These are phyloP conservation scores for Antrodiella citrinella DNA, from an alignment of 768 basidiomycete species.

Conservation along the genomic window DNA sequence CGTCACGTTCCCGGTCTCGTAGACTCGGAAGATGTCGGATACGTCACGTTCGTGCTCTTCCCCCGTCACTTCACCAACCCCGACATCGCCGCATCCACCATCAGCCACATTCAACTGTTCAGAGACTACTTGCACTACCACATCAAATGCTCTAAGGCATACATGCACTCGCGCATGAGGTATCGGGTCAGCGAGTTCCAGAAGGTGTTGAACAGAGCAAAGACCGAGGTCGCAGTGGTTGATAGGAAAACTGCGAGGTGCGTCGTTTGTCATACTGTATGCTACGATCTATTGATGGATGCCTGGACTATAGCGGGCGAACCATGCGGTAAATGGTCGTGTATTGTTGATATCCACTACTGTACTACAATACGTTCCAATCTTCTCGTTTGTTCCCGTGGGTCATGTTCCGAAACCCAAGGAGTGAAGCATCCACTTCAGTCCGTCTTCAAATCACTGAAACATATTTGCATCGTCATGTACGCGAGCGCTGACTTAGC, in stretches of 20 bases:
- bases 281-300: too few species aligned
- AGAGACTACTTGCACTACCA: conserved; percentile 99
- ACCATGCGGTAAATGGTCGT: too few species aligned
- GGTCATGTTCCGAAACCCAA: too few species aligned
- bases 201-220: conserved; percentile 91
- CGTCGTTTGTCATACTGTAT: conserved; percentile 21
- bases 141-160: conserved; percentile 97
- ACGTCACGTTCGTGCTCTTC: conserved; percentile 96
- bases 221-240: conserved; percentile 75
- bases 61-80: conserved; percentile 87
- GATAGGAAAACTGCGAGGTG: conserved; percentile 92
- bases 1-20: conserved; percentile 76
- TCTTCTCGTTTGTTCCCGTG: too few species aligned
- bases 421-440: too few species aligned
- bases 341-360: too few species aligned
- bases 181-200: conserved; percentile 92
- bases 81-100: conserved; percentile 61
- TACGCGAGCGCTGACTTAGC: too few species aligned
- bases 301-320: too few species aligned
- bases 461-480: too few species aligned
- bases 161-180: conserved; percentile 98
- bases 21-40: conserved; percentile 83
- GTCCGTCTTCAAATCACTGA: too few species aligned
- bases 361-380: too few species aligned
- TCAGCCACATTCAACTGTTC: conserved; percentile 95